Evolutionary conservation across 306 rosid species (phyloP).

Genomic region (Castanospermum australe): DNA sequence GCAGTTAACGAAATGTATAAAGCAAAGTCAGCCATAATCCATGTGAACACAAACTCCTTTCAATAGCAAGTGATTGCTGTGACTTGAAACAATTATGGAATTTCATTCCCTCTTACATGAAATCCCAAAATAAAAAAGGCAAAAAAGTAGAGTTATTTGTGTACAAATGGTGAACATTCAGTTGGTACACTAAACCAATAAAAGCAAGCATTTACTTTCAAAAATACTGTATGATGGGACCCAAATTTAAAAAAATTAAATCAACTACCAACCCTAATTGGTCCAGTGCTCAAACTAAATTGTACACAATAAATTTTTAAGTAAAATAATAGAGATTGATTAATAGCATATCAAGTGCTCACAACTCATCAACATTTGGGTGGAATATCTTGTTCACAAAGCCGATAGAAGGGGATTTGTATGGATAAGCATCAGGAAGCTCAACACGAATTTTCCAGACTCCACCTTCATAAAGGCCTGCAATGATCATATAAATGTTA

Average conservation of each 20-base stretch:
- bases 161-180: neutral
- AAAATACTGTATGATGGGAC: neutral
- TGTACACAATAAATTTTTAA: neutral
- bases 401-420: conserved; percentile 94
- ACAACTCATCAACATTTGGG: conserved; percentile 98
- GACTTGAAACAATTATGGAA: conserved; percentile 6
- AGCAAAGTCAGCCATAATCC: conserved; percentile 36
- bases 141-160: neutral
- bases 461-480: conserved; percentile 96
- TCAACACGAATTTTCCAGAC: conserved; percentile 96
- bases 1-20: conserved; percentile 43
- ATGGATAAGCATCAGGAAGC: conserved; percentile 98
- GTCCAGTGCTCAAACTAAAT: neutral
- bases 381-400: conserved; percentile 96
- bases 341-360: conserved; percentile 44
- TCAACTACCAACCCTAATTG: neutral
- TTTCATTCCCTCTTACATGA: conserved; percentile 4
- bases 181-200: neutral
- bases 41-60: conserved; percentile 5
- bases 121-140: neutral
- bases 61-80: conserved; percentile 9
- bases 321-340: neutral
- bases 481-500: conserved; percentile 32
- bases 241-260: conserved; percentile 11
- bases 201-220: neutral